Base-by-base conservation (phyloP, 371 early-diverging fungal genomes). In the Mortierella sp. region DNA sequence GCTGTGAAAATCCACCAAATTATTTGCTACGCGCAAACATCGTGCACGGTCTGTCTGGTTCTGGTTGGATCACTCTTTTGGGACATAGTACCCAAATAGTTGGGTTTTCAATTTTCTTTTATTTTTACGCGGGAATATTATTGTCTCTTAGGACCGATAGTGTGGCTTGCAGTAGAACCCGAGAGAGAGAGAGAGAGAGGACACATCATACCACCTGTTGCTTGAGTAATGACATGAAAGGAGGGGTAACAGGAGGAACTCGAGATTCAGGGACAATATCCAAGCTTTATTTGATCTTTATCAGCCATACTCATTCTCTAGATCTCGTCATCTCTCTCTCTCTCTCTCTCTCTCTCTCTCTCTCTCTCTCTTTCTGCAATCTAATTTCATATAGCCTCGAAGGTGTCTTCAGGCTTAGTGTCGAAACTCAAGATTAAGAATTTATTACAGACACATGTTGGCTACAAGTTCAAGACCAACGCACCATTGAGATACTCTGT, bases 381-480 rank as follows among this genome's bases (percentile, higher is more conserved):
- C 28, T 26, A 52, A 39, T 52, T 35, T 22, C 40, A 26, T 49
- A 8, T 62, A 80, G 81, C 81, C 16, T 80, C 81, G 22, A 80
- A 72, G 45, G 70, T 75, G 12, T 80, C 81, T 1, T 75, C 81
- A 14, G 81, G 81, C 1, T 43, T 75, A 20, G 81, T 80, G 4
- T 80, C 75, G 22, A 83, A 84, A 57, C 83, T 87, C 68, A 83
- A 84, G 59, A 68, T 87, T 54, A 88, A 83, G 32, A 86, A 85
- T 51, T 54, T 84, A 70, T 77, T 78, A 66, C 20, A 74, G 14
- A 75, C 73, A 35, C 83, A 85, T 11, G 88, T 89, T 16, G 89
- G 87, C 20, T 90, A 86, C 84, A 90, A 91, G 74, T 86, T 91
- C 84, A 91, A 91, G 76, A 91, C 91, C 61, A 91, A 91, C 64